Base-by-base conservation (phyloP, 2,329 filamentous ascomycete species). In the Paecilomyces dactylethromorphus region DNA sequence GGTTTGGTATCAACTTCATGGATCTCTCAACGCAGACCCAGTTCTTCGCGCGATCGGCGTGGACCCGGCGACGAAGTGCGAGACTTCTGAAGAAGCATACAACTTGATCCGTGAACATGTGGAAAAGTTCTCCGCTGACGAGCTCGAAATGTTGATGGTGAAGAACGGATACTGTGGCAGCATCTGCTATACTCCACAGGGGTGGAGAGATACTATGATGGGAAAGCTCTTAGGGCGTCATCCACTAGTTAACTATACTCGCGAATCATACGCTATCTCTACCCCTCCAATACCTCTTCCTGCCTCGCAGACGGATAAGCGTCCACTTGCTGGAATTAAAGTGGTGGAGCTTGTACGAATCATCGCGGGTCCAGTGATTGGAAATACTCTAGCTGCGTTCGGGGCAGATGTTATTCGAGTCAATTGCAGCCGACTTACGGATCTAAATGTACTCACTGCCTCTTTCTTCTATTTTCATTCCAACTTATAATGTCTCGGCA, bases 1-100 rank as follows among this genome's bases (percentile, higher is more conserved):
- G 0, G 73, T 76, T 0, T 82, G 78, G 77, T 84, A 81, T 64
- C 79, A 79, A 11, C 70, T 84, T 0, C 79, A 83, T 56, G 81
- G 81, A 4, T 81, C 77, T 0, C 70, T 83, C 52, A 66, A 80
- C 35, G 76, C 79, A 0, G 65, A 67, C 1, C 71, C 74, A 1
- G 77, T 78, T 0, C 71, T 83, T 1, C 64, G 70, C 26, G 74
- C 77, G n/a, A 76, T 82, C 51, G 79, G 78, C 3, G 73, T 83
- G 55, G 68, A 79, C 54, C 66, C 72, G 29, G 57, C 33, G 13
- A 39, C 33, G 4, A 39, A 13, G 10, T 39, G 33, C n/a, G 33
- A 39, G 33, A 39, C 12, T n/a, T n/a, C 12, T 4, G 33, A 39
- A 5, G 33, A 39, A n/a, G 33, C 33, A 15, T 39, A 39, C 33